Evolutionary conservation across 306 rosid species (phyloP), one percentile per base, ranked within the genome.

Genomic region (Dryas octopetala): DNA sequence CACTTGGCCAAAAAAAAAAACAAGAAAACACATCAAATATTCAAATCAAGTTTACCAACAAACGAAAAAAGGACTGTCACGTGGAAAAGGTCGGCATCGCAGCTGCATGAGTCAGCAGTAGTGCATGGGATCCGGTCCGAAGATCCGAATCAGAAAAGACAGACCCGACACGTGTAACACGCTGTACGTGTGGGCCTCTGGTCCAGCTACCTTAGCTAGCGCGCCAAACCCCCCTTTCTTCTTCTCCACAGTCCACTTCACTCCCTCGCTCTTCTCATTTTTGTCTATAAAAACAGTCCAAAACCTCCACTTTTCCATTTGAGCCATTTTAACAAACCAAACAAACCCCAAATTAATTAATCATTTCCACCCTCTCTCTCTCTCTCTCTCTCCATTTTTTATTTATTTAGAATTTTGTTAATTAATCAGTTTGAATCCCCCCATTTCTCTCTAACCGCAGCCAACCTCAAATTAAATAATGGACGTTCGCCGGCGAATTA

Each of bases 251-350:
- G 19, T 19, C 19, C 41, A 4, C 5, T 43, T 60, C 7, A 12
- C 40, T 23, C 38, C 10, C 2, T 19, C 63, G 1, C 63, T 38
- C 66, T 2, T 8, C 12, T 11, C 66, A 12, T 38, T 50, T 6
- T 38, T 17, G 4, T 64, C 69, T 64, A 64, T 64, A 64, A 7
- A 64, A 43, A 9, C 38, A 9, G 69, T 16, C 51, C 69, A 64
- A 64, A 63, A 15, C 69, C 69, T 17, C 51, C 50, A 15, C 38
- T 65, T 65, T 44, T 65, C 32, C 69, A 64, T 64, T 15, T 49
- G 15, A 41, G 32, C 51, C 32, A 4, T 19, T 64, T 44, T 44
- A 64, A 44, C 69, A 44, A 44, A 44, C 69, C 44, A 41, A 64
- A 64, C 69, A 43, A 64, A 16, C 69, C 68, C 32, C 63, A 46